Evolutionary conservation across 2,329 filamentous ascomycete species (phyloP), one percentile per base, ranked within the genome.

Genomic region (Colletotrichum filicis): DNA sequence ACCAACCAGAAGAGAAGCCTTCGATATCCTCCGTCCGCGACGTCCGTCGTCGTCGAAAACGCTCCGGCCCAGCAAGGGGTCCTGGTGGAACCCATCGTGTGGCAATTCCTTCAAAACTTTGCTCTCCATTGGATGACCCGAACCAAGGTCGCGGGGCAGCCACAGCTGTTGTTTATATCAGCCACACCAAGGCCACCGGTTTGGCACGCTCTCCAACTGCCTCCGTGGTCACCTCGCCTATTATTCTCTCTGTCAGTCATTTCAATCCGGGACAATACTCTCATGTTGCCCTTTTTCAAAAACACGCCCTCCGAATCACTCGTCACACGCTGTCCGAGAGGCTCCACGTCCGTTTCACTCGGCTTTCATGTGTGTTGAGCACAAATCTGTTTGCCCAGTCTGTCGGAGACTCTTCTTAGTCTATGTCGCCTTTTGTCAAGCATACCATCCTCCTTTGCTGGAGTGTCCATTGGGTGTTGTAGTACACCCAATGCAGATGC

Each of bases 391-490:
- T 80, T 91, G 89, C 85, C 87, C 86, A 83, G 88, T 88, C 78
- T 91, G 89, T 85, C 85, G 88, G 84, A 90, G 89, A 82, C 83
- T 85, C 76, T 90, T 90, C 80, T 84, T 91, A 77, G 80, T 89
- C 78, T 90, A 87, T 83, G 86, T 91, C 82, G 83, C 86, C 76
- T 90, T 91, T 77, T 91, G 89, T 78, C 82, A 82, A 75, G 78
- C 83, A 61, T 88, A 85, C 75, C 87, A 86, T 76, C 87, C 87
- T 52, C 87, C 88, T 32, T 76, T 86, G 66, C 55, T 86, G 76
- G 75, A 74, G 67, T 91, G 89, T 76, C 87, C 86, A n/a, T 76
- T 74, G 66, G 87, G 87, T 65, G 83, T 82, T 74, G 74, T 74
- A 52, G 78, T 84, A 58, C 76, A 81, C 71, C 79, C 79, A 60